A percentile compares a stretch with the other conserved stretches of the same genome.
Conservation (phyloP, 1,284 basidiomycete genomes). For the Ganoderma meredithae region DNA sequence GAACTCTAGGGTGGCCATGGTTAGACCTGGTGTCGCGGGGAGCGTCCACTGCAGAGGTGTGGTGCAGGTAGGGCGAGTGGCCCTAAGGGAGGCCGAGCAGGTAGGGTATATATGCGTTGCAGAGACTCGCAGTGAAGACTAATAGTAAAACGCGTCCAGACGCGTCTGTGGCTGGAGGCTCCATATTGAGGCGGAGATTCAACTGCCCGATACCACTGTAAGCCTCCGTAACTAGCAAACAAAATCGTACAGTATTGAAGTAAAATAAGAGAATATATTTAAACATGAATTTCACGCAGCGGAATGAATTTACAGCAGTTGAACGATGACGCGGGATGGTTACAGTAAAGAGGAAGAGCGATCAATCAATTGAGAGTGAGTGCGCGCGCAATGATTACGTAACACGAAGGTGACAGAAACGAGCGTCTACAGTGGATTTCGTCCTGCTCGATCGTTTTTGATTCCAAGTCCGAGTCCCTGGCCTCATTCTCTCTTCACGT, state of each 20-base stretch:
- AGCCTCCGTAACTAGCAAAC: too few species aligned
- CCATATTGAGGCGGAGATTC: neutral
- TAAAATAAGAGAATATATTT: too few species aligned
- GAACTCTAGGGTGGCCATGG: constrained; percentile 26
- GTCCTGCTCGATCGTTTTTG: neutral
- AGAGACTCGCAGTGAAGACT: neutral
- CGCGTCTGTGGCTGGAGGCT: constrained; percentile 32
- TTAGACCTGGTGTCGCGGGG: neutral
- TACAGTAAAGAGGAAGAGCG: neutral
- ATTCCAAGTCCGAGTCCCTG: neutral
- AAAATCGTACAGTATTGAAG: too few species aligned
- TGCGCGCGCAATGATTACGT: neutral
- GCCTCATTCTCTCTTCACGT: neutral
- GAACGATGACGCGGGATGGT: neutral
- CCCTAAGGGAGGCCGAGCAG: neutral
- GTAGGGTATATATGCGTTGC: neutral
- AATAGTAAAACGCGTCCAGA: constrained; percentile 17
- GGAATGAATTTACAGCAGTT: neutral
- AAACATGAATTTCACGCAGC: too few species aligned
- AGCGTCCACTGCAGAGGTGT: neutral
- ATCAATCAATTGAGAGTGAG: too few species aligned
- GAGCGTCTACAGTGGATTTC: neutral
- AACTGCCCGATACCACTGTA: too few species aligned
- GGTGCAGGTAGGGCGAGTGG: neutral
- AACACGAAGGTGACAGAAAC: neutral